Evolutionary conservation across 495 filamentous ascomycete genomes (phyloP).

Genomic region (Xylaria acuta): DNA sequence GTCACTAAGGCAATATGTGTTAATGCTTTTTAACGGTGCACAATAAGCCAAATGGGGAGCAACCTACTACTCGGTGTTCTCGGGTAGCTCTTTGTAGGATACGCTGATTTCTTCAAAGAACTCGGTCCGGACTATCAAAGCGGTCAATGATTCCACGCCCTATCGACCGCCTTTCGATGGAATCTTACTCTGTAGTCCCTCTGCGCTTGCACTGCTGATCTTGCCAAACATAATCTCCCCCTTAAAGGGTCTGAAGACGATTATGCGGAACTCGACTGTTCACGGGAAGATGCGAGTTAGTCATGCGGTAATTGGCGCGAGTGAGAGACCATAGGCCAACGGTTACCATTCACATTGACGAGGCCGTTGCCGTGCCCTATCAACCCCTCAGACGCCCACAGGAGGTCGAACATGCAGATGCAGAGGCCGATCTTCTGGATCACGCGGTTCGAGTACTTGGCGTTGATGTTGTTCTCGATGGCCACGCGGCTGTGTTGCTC

Average conservation of each 20-base stretch:
- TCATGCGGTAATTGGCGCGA: not conserved
- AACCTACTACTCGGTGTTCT: conserved; percentile 75
- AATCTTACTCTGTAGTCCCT: conserved; percentile 76
- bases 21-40: conserved; percentile 10
- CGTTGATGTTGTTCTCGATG: conserved; percentile 92
- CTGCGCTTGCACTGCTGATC: conserved; percentile 71
- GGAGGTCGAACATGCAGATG: conserved; percentile 86
- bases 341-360: conserved; percentile 88
- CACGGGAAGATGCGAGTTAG: conserved; percentile 2
- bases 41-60: not conserved
- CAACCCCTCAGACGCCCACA: conserved; percentile 85
- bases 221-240: conserved; percentile 84
- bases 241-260: conserved; percentile 96
- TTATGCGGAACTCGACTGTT: conserved; percentile 84
- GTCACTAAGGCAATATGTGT: conserved; percentile 53
- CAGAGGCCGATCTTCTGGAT: conserved; percentile 84
- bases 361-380: conserved; percentile 89
- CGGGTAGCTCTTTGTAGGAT: conserved; percentile 71
- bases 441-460: conserved; percentile 83
- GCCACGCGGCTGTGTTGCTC: conserved; percentile 75
- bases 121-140: conserved; percentile 69
- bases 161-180: not conserved
- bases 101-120: conserved; percentile 93
- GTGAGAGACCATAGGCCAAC: conserved; percentile 11
- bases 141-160: conserved; percentile 7